A percentile compares a stretch with the other conserved stretches of the same genome.
Conservation (phyloP, 2,329 filamentous ascomycete species). For the Lachnellula subtilissima region DNA sequence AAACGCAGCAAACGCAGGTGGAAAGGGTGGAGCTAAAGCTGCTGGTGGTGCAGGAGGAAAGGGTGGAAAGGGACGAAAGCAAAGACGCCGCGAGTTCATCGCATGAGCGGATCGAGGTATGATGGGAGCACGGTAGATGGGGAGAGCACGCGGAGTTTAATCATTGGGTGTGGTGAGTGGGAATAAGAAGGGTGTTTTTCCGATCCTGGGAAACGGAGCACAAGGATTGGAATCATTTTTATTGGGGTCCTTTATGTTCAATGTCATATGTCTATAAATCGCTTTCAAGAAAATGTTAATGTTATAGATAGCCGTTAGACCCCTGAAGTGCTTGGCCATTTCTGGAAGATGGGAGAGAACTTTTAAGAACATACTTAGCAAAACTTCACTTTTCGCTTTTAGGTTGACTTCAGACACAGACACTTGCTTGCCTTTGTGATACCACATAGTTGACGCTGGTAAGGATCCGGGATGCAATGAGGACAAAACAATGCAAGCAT, state of each 20-base stretch:
- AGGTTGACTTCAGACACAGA: neutral
- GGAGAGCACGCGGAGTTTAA: slow-evolving; percentile 7
- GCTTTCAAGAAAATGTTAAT: slow-evolving; percentile 11
- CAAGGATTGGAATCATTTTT: slow-evolving; percentile 4
- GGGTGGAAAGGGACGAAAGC: slow-evolving; percentile 4
- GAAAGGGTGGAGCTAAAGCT: neutral
- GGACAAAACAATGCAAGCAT: neutral
- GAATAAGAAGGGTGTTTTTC: slow-evolving; percentile 8
- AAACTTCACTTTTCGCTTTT: neutral
- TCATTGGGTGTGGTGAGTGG: slow-evolving; percentile 15
- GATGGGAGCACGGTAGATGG: slow-evolving; percentile 6
- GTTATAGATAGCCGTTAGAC: slow-evolving; percentile 6
- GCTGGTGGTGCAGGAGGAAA: neutral
- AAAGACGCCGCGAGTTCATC: slow-evolving; percentile 20
- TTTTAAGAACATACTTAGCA: neutral
- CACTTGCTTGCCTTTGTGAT: neutral
- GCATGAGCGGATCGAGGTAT: slow-evolving; percentile 9
- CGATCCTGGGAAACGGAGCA: slow-evolving; percentile 8
- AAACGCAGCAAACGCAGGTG: slow-evolving; percentile 1
- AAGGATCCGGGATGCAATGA: neutral
- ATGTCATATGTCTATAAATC: slow-evolving; percentile 19
- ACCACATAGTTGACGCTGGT: neutral
- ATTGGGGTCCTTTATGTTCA: slow-evolving; percentile 11
- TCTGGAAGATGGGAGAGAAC: neutral
- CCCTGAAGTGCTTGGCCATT: neutral